Evolutionary conservation across 116 monocot species (phyloP).

Genomic region (Posidonia oceanica): DNA sequence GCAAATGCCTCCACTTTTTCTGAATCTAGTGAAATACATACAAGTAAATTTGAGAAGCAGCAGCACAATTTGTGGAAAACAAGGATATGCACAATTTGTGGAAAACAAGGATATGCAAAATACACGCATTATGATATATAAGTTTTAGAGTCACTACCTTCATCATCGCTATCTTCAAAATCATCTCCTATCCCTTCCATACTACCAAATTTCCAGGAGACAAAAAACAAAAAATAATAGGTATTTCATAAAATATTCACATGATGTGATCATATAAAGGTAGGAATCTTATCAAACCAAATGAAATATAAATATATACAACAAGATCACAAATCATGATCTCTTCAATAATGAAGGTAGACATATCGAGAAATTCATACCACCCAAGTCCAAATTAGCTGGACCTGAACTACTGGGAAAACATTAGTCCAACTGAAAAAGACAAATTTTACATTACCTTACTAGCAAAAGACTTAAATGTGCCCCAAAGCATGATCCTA

Average conservation of each 20-base stretch:
- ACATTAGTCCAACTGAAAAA: too few relatives aligned
- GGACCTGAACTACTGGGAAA: background rate
- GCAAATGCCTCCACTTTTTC: background rate
- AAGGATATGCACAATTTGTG: background rate
- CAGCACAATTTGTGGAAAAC: too few relatives aligned
- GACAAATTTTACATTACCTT: too few relatives aligned
- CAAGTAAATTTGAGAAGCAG: background rate
- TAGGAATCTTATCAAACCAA: background rate
- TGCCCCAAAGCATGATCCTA: too few relatives aligned
- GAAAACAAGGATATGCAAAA: background rate
- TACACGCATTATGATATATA: background rate
- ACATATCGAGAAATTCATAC: constrained; percentile 85
- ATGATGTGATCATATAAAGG: background rate
- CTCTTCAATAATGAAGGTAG: background rate
- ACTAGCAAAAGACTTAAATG: too few relatives aligned
- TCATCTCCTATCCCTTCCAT: constrained; percentile 5
- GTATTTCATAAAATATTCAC: background rate
- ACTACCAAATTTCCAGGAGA: constrained; percentile 48
- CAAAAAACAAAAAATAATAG: background rate
- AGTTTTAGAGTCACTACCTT: background rate
- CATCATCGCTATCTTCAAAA: constrained; percentile 6
- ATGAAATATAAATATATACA: background rate
- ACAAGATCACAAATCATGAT: background rate
- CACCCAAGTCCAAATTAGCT: constrained; percentile 51
- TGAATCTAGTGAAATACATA: background rate